These are phyloP conservation scores for Arthrobotrys iridis DNA, from an alignment of 2,329 filamentous ascomycete species.

Conservation along the genomic window DNA sequence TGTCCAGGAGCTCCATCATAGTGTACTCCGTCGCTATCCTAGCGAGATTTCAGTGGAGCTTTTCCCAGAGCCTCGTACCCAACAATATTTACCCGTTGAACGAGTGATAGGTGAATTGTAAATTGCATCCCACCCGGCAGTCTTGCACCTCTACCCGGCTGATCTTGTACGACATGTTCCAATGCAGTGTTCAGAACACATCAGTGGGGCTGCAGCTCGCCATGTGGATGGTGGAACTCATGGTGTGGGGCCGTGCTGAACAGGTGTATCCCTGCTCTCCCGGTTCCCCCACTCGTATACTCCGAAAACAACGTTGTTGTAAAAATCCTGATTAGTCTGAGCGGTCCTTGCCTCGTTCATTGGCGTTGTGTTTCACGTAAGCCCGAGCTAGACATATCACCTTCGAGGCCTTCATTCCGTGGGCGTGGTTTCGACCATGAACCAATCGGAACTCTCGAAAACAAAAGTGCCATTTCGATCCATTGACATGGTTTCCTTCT, in stretches of 20 bases:
- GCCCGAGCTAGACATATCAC: background rate
- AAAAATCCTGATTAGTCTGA: background rate
- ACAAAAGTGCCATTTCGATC: too few species aligned
- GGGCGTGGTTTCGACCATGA: background rate
- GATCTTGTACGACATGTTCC: background rate
- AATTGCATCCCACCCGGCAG: too few species aligned
- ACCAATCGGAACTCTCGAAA: too few species aligned
- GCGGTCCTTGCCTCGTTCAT: background rate
- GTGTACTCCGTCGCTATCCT: background rate
- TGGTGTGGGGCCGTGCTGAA: background rate
- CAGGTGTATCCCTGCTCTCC: background rate
- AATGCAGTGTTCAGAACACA: background rate
- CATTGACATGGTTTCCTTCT: too few species aligned
- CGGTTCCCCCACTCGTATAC: slow-evolving; percentile 8
- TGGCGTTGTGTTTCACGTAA: background rate
- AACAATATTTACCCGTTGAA: background rate
- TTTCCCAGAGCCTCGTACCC: background rate
- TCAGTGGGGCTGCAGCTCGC: background rate
- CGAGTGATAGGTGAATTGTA: too few species aligned
- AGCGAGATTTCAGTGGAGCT: background rate
- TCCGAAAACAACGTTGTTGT: background rate
- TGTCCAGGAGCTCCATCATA: background rate
- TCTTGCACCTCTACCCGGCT: too few species aligned
- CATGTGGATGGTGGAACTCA: background rate
- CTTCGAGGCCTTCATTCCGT: background rate